Percentiles rank a stretch among this genome's conserved stretches.
Evolutionary conservation across 192 early-diverging fungal species (phyloP).

Genomic region (Coemansia reversa): DNA sequence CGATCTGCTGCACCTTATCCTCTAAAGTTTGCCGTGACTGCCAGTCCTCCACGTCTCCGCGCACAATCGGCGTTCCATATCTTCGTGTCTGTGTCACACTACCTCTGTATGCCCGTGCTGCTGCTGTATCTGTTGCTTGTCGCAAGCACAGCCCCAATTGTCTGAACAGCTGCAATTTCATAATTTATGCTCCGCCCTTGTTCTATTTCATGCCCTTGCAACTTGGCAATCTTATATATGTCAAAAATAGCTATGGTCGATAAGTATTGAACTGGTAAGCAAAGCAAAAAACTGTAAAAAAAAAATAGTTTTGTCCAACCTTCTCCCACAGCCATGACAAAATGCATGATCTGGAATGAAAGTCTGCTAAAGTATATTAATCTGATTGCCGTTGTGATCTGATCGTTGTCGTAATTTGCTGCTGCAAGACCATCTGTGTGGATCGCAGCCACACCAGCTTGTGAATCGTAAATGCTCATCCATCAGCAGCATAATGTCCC

Average conservation of each 20-base stretch:
- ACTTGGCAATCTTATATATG: background rate
- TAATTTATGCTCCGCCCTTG: background rate
- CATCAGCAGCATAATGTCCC: background rate
- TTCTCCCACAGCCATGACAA: background rate
- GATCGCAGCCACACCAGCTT: background rate
- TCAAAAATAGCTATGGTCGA: background rate
- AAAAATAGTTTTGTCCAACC: background rate
- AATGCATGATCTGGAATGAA: background rate
- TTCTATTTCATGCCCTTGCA: background rate
- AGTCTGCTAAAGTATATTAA: background rate
- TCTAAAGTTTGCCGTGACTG: conserved; percentile 1
- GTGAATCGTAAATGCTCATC: background rate
- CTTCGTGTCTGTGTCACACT: background rate
- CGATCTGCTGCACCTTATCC: conserved; percentile 23
- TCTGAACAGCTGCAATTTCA: background rate
- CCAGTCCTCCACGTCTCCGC: background rate
- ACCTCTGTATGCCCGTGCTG: background rate
- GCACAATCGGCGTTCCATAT: conserved; percentile 10
- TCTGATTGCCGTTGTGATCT: background rate
- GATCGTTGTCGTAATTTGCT: background rate
- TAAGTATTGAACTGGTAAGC: background rate
- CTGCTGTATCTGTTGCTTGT: background rate
- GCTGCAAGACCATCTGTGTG: background rate
- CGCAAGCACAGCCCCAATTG: conserved; percentile 1
- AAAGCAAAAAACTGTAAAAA: background rate